A percentile compares a stretch with the other conserved stretches of the same genome.
Conservation (phyloP, 1,284 basidiomycete genomes). For the Vanrija sp. region DNA sequence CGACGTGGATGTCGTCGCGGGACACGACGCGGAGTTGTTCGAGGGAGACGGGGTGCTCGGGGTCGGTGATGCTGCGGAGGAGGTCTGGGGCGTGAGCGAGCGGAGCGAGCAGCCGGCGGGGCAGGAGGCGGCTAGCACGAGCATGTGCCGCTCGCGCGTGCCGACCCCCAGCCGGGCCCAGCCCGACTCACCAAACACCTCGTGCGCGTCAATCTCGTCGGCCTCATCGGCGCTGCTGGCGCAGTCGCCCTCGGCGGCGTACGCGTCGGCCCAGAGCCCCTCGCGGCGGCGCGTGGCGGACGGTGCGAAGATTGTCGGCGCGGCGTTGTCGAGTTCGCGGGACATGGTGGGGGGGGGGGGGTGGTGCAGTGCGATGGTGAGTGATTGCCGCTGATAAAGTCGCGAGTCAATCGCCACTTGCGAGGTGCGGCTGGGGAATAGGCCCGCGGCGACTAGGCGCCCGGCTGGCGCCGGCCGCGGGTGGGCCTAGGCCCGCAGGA, state of each 20-base stretch:
- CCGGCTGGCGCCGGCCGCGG: conserved; percentile 7
- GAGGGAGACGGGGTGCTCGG: conserved; percentile 91
- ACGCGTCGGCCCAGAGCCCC: conserved; percentile 17
- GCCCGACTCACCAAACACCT: conserved; percentile 55
- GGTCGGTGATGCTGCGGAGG: conserved; percentile 88
- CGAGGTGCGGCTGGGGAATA: too few relatives aligned
- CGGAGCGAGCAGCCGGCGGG: background rate
- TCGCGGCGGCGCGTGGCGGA: conserved; percentile 12
- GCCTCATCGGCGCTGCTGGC: conserved; percentile 23
- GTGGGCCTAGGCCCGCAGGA: too few relatives aligned
- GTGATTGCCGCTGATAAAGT: background rate
- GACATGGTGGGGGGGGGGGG: conserved; percentile 22
- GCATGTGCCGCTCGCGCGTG: background rate
- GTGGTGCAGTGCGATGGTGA: background rate
- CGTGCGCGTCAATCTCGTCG: conserved; percentile 59
- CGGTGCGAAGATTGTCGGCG: conserved; percentile 42
- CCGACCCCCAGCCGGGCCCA: too few relatives aligned
- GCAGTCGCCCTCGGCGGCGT: background rate
- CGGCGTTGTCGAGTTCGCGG: conserved; percentile 41
- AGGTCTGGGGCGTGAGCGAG: conserved; percentile 60
- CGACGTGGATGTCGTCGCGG: conserved; percentile 74
- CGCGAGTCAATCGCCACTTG: background rate
- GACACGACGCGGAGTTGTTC: conserved; percentile 96
- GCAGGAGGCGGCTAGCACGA: too few relatives aligned
- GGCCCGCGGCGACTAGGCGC: background rate